Percentiles rank a stretch among this genome's conserved stretches.
Conservation (phyloP, 257 asterid species). For the Perilla frutescens region DNA sequence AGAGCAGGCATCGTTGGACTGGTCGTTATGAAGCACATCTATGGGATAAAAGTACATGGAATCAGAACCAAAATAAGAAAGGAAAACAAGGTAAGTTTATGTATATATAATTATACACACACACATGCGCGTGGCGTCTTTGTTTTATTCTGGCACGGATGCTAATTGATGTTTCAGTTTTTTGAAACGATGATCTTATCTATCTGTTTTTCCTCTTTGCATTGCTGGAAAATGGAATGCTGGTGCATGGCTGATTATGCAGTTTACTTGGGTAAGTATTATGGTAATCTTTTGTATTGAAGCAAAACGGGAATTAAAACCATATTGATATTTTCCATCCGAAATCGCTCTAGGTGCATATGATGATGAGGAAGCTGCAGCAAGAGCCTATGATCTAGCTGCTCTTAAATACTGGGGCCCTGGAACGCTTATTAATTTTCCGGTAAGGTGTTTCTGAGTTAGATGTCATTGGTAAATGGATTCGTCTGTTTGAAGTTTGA, state of each 20-base stretch:
- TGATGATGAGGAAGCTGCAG: conserved; percentile 99
- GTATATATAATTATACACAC: not conserved
- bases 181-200: conserved; percentile 39
- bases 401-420: conserved; percentile 99
- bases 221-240: conserved; percentile 44
- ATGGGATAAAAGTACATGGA: conserved; percentile 99
- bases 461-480: conserved; percentile 3
- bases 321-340: conserved; percentile 34
- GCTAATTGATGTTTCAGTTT: conserved; percentile 31
- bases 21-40: conserved; percentile 99
- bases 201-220: conserved; percentile 42
- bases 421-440: conserved; percentile 95
- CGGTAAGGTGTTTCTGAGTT: conserved; percentile 60
- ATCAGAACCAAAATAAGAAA: conserved; percentile 95
- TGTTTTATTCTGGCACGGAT: not conserved
- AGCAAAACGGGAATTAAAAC: not conserved
- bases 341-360: conserved; percentile 73
- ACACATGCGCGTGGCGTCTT: too few relatives aligned
- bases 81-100: conserved; percentile 88
- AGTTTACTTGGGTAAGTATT: conserved; percentile 95
- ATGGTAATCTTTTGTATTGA: conserved; percentile 32
- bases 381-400: conserved; percentile 99
- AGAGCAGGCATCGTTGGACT: conserved; percentile 95
- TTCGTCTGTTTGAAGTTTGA: conserved; percentile 8
- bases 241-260: conserved; percentile 49